Conservation (phyloP, 2,329 filamentous ascomycete species). For the Metarhizium rileyi region DNA sequence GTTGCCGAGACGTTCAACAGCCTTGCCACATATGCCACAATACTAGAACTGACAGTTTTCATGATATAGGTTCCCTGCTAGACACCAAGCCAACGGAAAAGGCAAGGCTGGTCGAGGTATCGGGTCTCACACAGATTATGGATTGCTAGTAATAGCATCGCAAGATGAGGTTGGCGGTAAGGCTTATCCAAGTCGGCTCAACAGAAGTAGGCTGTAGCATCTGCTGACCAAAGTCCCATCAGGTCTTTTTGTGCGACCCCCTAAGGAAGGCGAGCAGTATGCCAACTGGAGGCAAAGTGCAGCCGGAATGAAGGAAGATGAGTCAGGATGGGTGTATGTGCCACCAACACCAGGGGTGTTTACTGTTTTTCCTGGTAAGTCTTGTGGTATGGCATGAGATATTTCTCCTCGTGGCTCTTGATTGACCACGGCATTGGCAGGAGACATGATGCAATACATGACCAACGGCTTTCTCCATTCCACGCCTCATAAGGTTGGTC, state of each 20-base stretch:
- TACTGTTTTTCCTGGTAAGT: constrained; percentile 38
- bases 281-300: constrained; percentile 37
- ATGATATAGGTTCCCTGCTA: constrained; percentile 20
- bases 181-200: constrained; percentile 1
- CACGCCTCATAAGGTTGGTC: constrained; percentile 40
- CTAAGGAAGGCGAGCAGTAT: constrained; percentile 26
- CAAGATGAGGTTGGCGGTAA: constrained; percentile 39
- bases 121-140: constrained; percentile 42
- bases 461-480: constrained; percentile 35
- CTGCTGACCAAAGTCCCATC: not conserved
- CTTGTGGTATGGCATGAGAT: too few species aligned
- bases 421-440: constrained; percentile 13
- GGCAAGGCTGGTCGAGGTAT: constrained; percentile 39
- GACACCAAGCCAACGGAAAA: constrained; percentile 33
- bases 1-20: not conserved
- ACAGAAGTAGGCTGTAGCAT: not conserved
- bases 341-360: constrained; percentile 33
- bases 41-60: not conserved
- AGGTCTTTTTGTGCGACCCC: constrained; percentile 37
- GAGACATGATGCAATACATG: constrained; percentile 43
- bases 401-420: not conserved
- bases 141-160: constrained; percentile 38
- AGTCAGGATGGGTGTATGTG: constrained; percentile 37
- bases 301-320: constrained; percentile 34
- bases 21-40: not conserved